These are phyloP conservation scores for Chamaenerion angustifolium DNA, from an alignment of 345 rosid genomes.

Conservation along the genomic window DNA sequence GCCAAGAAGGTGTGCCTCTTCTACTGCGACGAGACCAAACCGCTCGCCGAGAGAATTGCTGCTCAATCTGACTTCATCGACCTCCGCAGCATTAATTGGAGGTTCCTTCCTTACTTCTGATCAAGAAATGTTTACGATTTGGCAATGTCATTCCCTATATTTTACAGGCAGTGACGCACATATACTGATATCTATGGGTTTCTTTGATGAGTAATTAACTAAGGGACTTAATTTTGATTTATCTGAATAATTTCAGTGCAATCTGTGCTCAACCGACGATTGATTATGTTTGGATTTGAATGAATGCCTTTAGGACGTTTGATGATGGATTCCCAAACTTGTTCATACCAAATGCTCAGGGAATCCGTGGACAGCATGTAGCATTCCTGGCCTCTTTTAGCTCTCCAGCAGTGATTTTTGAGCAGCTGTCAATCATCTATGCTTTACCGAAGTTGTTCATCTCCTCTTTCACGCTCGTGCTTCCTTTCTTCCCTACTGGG, in stretches of 20 bases:
- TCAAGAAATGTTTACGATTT: no score
- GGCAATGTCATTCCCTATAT: no score
- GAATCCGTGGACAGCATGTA: constrained; percentile 78
- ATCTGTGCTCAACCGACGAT: not conserved
- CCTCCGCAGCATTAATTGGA: constrained; percentile 77
- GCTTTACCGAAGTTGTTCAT: constrained; percentile 82
- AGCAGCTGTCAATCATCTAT: constrained; percentile 83
- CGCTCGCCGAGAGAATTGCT: constrained; percentile 70
- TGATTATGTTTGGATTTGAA: not conserved
- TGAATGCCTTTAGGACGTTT: constrained; percentile 38
- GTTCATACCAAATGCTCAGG: constrained; percentile 91
- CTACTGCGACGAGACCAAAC: constrained; percentile 56
- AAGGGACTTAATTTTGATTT: no score
- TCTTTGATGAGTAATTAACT: no score
- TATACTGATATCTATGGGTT: no score
- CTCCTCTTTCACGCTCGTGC: constrained; percentile 86
- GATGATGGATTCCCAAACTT: constrained; percentile 91
- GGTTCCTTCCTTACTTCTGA: constrained; percentile 24
- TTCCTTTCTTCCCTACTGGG: constrained; percentile 94
- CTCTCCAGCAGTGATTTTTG: constrained; percentile 78
- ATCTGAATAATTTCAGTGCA: no score
- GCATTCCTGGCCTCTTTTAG: constrained; percentile 93
- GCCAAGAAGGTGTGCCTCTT: constrained; percentile 62
- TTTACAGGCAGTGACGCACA: no score
- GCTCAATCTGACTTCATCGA: constrained; percentile 65